phyloP scores from a whole-genome alignment of 345 rosid genomes.

The Lenwebbia sp. region DNA sequence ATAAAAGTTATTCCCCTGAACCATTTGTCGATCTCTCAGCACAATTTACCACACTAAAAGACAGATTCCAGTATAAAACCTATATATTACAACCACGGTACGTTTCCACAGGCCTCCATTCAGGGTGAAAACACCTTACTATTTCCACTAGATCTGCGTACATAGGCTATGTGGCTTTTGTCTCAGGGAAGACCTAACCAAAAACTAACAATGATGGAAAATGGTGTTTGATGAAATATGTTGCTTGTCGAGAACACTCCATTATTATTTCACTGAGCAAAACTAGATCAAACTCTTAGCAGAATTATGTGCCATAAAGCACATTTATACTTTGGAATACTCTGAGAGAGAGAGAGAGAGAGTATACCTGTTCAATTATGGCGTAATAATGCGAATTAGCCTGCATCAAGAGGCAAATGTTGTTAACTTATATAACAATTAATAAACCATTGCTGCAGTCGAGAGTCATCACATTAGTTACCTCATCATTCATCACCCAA shows the following conservation, averaged over 20 bases:
- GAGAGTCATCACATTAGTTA: slow-evolving; percentile 7
- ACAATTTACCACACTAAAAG: background rate
- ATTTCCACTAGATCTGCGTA: background rate
- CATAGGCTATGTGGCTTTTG: background rate
- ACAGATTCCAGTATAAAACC: background rate
- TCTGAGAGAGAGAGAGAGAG: background rate
- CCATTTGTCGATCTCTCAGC: background rate
- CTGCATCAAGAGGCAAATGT: slow-evolving; percentile 35
- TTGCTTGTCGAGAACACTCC: background rate
- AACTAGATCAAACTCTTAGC: background rate
- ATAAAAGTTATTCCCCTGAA: background rate
- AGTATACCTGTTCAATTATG: slow-evolving; percentile 86
- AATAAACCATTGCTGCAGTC: background rate
- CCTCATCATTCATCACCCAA: slow-evolving; percentile 99
- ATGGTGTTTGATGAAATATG: background rate
- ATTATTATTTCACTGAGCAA: background rate
- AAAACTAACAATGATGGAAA: background rate
- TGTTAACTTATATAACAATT: background rate
- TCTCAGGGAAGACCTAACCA: background rate
- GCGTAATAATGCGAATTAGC: slow-evolving; percentile 98
- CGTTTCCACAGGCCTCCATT: background rate
- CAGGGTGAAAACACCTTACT: background rate
- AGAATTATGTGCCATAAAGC: background rate
- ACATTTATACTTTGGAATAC: background rate
- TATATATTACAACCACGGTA: background rate